phyloP scores from a whole-genome alignment of 345 rosid species.

The Salix koriyanagi region DNA sequence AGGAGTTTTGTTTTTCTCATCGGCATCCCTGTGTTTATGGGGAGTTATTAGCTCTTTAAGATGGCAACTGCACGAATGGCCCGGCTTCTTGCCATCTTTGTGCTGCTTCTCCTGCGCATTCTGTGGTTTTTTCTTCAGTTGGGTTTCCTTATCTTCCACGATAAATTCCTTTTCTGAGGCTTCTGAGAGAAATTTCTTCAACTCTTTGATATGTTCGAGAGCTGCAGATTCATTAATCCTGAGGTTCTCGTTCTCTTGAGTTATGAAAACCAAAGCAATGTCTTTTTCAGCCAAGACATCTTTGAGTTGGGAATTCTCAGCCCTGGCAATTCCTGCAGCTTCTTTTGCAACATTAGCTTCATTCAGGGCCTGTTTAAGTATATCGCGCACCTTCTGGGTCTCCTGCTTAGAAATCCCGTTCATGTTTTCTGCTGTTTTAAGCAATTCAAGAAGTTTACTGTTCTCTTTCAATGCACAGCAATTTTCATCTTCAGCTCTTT shows the following conservation, averaged over 20 bases:
- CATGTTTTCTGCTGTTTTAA: slow-evolving; percentile 40
- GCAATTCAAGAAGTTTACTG: slow-evolving; percentile 38
- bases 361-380: slow-evolving; percentile 76
- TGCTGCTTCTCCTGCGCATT: slow-evolving; percentile 26
- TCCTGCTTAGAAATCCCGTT: slow-evolving; percentile 53
- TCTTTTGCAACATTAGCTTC: slow-evolving; percentile 88
- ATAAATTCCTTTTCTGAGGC: slow-evolving; percentile 22
- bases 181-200: slow-evolving; percentile 50
- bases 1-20: slow-evolving; percentile 26
- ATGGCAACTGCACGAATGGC: slow-evolving; percentile 46
- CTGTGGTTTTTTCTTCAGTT: slow-evolving; percentile 21
- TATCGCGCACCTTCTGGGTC: slow-evolving; percentile 59
- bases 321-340: slow-evolving; percentile 66
- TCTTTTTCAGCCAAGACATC: slow-evolving; percentile 59
- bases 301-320: slow-evolving; percentile 70
- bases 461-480: slow-evolving; percentile 45
- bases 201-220: slow-evolving; percentile 50
- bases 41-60: slow-evolving; percentile 48
- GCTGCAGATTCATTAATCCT: slow-evolving; percentile 56
- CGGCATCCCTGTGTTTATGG: slow-evolving; percentile 33
- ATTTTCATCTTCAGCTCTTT: slow-evolving; percentile 70
- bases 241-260: slow-evolving; percentile 55
- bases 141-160: slow-evolving; percentile 17
- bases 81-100: slow-evolving; percentile 28
- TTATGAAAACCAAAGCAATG: slow-evolving; percentile 49